These are phyloP conservation scores for Peniophora sp. DNA, from an alignment of 1,284 basidiomycete species.

Conservation along the genomic window DNA sequence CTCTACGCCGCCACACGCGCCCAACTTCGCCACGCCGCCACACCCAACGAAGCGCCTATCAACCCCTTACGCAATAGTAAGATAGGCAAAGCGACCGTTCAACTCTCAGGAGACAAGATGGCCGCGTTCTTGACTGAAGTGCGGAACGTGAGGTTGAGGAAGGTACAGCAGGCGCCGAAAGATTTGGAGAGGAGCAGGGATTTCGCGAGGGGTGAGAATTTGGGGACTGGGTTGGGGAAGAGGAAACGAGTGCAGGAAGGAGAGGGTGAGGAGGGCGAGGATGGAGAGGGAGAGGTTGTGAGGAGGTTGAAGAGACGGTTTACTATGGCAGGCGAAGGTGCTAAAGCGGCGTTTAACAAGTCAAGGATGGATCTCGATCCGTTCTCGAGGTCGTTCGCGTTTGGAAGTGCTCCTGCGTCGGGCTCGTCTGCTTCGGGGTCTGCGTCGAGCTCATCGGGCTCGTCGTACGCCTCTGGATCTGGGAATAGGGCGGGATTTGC, in stretches of 20 bases:
- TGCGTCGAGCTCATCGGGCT: not conserved
- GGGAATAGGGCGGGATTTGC: no score
- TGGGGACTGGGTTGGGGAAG: slow-evolving; percentile 5
- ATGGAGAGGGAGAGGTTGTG: not conserved
- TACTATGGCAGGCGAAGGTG: slow-evolving; percentile 4
- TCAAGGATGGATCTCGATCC: slow-evolving; percentile 4
- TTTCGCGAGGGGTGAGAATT: not conserved
- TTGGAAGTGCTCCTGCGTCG: slow-evolving; percentile 2
- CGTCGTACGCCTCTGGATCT: no score
- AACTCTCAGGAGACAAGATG: slow-evolving; percentile 71
- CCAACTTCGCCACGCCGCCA: slow-evolving; percentile 47
- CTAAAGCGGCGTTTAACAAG: slow-evolving; percentile 3
- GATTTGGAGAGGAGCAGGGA: slow-evolving; percentile 10
- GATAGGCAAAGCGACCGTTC: slow-evolving; percentile 54
- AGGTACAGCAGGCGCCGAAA: slow-evolving; percentile 25
- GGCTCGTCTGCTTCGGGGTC: slow-evolving; percentile 11
- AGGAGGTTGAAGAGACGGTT: slow-evolving; percentile 7
- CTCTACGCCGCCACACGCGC: slow-evolving; percentile 55
- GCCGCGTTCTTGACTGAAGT: slow-evolving; percentile 71
- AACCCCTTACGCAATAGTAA: slow-evolving; percentile 36
- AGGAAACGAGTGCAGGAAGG: slow-evolving; percentile 7
- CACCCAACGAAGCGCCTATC: slow-evolving; percentile 57
- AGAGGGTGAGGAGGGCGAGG: not conserved
- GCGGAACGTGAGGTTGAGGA: slow-evolving; percentile 62
- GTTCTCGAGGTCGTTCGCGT: slow-evolving; percentile 5